Base-by-base conservation (phyloP, 352 stramenopile genomes). In the Phytophthora ramorum region DNA sequence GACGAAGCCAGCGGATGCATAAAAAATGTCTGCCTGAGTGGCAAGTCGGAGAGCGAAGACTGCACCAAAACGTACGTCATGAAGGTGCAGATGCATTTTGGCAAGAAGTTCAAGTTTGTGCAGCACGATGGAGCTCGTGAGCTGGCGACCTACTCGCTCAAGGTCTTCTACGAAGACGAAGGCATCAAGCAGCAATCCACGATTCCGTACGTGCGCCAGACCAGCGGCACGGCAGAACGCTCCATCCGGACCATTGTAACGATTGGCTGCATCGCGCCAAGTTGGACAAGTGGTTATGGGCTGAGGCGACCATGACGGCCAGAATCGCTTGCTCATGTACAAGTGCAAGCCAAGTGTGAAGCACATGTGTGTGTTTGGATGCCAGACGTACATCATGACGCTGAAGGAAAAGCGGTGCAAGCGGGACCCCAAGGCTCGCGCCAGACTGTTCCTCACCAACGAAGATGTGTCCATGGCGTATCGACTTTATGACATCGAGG, bases 1-100 rank as follows among this genome's bases (percentile, higher is more conserved):
- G 55, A 71, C 49, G 55, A 71, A 52, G 34, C 38, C 34, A 71
- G 63, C 24, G 47, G 38, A 24, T 71, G 35, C 17, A 66, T 71
- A 55, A 60, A 51, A 14, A 55, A 50, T 7, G 54, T 66, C 30
- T 70, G 62, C 41, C 57, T 70, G 28, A 51, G 61, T 28, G 38
- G 40, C 61, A 63, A 62, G 43, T 56, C 52, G n/a, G 61, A 69
- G 14, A 63, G 61, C 32, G 52, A 54, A 69, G 19, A 24, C n/a
- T 64, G 43, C 32, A 41, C 63, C 35, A 59, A 37, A 19, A 49
- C 3, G 28, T 65, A 17, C 45, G 24, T 65, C 28, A 44, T 17
- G 7, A 64, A 64, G n/a, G 24, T 64, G 14, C 10, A 56, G 22
- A 38, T 14, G 20, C 57, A 57, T 17, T 66, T 66, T 28, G 58